Conservation (phyloP, 371 early-diverging fungal species). For the Mycotypha africana region DNA sequence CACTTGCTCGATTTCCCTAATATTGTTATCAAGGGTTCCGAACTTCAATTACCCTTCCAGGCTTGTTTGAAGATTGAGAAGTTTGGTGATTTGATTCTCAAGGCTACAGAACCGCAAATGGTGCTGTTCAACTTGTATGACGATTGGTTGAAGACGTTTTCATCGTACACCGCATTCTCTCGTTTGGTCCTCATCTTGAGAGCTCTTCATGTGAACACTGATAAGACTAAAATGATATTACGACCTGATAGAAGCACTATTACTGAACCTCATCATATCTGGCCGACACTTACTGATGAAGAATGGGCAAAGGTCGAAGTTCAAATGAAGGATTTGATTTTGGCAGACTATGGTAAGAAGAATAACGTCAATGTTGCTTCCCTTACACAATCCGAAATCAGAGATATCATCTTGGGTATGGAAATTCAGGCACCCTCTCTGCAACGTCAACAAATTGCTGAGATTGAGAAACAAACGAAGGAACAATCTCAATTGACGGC, state of each 20-base stretch:
- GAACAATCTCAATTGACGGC: constrained; percentile 93
- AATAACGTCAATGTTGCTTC: constrained; percentile 97
- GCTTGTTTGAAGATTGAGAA: constrained; percentile 97
- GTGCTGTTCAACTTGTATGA: constrained; percentile 86
- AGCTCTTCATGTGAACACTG: constrained; percentile 93
- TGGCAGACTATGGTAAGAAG: constrained; percentile 98
- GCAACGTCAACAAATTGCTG: constrained; percentile 96
- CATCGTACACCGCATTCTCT: constrained; percentile 97
- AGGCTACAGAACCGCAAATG: constrained; percentile 98
- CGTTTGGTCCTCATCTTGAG: constrained; percentile 95
- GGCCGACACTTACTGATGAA: constrained; percentile 94
- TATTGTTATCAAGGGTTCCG: constrained; percentile 96
- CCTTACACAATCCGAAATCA: constrained; percentile 94
- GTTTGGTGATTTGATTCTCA: constrained; percentile 96
- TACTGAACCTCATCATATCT: constrained; percentile 95
- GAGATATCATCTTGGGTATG: constrained; percentile 99
- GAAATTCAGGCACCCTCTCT: constrained; percentile 96
- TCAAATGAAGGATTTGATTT: constrained; percentile 93
- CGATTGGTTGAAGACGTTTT: constrained; percentile 93
- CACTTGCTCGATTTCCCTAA: constrained; percentile 95
- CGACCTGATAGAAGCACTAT: constrained; percentile 90
- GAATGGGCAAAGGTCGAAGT: constrained; percentile 99
- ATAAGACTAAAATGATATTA: constrained; percentile 92
- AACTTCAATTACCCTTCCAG: constrained; percentile 96
- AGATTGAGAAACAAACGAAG: constrained; percentile 93